Conservation (phyloP, 2,329 filamentous ascomycete genomes). For the Gnomoniopsis sp. region DNA sequence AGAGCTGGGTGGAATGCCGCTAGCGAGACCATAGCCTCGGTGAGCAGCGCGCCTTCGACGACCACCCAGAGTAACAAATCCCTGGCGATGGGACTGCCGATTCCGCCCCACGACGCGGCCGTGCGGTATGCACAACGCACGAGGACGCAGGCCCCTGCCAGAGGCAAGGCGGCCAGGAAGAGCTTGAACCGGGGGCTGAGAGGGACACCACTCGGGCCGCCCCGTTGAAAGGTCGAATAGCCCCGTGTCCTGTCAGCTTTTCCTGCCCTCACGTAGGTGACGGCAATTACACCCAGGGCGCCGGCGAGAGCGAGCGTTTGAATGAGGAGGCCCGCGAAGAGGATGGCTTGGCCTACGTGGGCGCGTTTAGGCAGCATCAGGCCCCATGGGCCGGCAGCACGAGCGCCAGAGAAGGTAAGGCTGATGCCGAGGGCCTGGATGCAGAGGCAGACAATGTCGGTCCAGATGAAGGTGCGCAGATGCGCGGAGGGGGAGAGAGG, state of each 20-base stretch:
- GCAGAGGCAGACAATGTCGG: slow-evolving; percentile 24
- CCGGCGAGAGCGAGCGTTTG: slow-evolving; percentile 24
- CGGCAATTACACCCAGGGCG: slow-evolving; percentile 23
- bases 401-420: slow-evolving; percentile 25
- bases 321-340: slow-evolving; percentile 24
- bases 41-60: slow-evolving; percentile 28
- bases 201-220: slow-evolving; percentile 22
- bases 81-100: slow-evolving; percentile 24
- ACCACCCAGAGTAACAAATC: slow-evolving; percentile 26
- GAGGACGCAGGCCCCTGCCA: slow-evolving; percentile 24
- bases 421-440: slow-evolving; percentile 27
- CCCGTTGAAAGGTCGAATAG: slow-evolving; percentile 28
- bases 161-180: slow-evolving; percentile 24
- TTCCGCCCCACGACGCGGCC: slow-evolving; percentile 23
- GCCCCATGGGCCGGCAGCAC: slow-evolving; percentile 12
- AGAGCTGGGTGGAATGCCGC: slow-evolving; percentile 27
- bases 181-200: slow-evolving; percentile 25
- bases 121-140: slow-evolving; percentile 25
- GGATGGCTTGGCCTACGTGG: slow-evolving; percentile 17
- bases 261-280: slow-evolving; percentile 23
- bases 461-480: slow-evolving; percentile 23
- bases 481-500: slow-evolving; percentile 24
- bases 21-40: slow-evolving; percentile 26
- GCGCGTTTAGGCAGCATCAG: slow-evolving; percentile 5
- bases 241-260: slow-evolving; percentile 22